A percentile compares a stretch with the other conserved stretches of the same genome.
Evolutionary conservation across 2,329 filamentous ascomycete species (phyloP).

Genomic region (Cladosporium phlei): DNA sequence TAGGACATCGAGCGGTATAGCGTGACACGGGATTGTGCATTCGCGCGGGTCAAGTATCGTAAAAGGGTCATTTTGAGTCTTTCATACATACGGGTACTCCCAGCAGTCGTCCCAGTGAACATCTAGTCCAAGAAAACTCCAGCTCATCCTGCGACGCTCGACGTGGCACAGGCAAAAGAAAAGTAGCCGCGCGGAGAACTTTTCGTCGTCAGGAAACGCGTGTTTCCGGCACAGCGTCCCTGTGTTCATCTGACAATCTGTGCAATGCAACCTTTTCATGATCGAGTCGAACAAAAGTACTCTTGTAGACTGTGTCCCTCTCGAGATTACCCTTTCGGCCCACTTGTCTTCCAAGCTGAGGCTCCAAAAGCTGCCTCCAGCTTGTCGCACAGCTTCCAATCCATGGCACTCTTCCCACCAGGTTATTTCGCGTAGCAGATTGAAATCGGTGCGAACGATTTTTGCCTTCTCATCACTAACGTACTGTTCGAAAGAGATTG

Average conservation of each 20-base stretch:
- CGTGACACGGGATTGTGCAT: too few species aligned
- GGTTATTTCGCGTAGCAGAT: background rate
- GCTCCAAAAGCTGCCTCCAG: background rate
- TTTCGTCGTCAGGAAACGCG: background rate
- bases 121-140: background rate
- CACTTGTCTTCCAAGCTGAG: background rate
- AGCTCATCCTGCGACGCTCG: background rate
- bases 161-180: background rate
- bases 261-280: background rate
- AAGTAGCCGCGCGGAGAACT: background rate
- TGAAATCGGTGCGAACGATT: background rate
- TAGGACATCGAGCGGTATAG: too few species aligned
- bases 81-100: constrained; percentile 1
- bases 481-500: background rate
- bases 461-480: background rate
- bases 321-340: background rate
- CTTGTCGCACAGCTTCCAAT: background rate
- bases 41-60: too few species aligned
- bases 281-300: background rate
- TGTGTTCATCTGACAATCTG: background rate
- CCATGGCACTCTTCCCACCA: background rate
- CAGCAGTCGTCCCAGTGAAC: background rate
- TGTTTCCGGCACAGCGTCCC: background rate
- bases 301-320: too few species aligned
- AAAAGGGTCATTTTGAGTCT: too few species aligned